These are phyloP conservation scores for Acmispon strigosus DNA, from an alignment of 306 rosid genomes.

Conservation along the genomic window DNA sequence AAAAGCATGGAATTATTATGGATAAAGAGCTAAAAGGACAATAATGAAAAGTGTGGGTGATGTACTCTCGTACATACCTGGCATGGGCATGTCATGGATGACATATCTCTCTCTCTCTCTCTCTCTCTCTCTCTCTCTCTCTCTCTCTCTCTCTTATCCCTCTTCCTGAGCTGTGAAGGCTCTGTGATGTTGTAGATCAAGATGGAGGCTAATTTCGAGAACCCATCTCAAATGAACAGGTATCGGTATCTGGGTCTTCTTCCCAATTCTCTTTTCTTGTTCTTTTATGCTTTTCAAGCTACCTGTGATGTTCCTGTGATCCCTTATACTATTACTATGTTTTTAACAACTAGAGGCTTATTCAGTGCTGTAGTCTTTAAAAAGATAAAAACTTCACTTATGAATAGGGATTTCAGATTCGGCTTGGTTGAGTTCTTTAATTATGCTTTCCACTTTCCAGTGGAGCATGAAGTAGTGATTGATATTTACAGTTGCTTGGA, in stretches of 20 bases:
- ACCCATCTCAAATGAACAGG: slow-evolving; percentile 42
- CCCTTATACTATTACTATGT: not conserved
- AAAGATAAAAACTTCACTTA: too few relatives aligned
- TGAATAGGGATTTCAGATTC: too few relatives aligned
- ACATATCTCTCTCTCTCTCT: not conserved
- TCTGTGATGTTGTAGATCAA: slow-evolving; percentile 15
- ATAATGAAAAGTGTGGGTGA: not conserved
- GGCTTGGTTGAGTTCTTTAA: not conserved
- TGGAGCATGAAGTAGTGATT: not conserved
- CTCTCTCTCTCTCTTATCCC: not conserved
- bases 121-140: not conserved
- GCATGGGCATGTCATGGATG: not conserved
- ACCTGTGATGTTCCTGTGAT: not conserved
- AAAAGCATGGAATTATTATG: not conserved
- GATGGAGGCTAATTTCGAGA: slow-evolving; percentile 25
- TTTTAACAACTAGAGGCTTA: not conserved
- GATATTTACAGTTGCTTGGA: not conserved
- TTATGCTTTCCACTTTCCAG: not conserved
- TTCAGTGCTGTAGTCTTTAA: not conserved
- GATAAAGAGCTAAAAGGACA: not conserved
- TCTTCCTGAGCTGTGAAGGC: not conserved
- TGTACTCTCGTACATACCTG: not conserved
- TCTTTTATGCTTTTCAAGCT: not conserved
- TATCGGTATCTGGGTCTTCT: slow-evolving; percentile 13
- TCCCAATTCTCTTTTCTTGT: not conserved